Conservation (phyloP, 148 eudicot species). For the Silene uniflora region DNA sequence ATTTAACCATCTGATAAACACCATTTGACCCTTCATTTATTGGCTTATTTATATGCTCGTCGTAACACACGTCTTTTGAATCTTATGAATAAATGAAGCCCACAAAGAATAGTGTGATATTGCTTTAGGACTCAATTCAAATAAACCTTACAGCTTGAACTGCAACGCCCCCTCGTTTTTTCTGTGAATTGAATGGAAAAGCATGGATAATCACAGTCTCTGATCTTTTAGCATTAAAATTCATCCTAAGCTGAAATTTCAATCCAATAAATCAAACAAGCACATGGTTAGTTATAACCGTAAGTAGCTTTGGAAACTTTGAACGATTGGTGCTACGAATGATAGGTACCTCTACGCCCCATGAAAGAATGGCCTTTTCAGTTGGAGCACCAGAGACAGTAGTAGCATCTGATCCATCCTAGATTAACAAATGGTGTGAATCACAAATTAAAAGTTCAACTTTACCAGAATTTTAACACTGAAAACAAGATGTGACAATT, state of each 20-base stretch:
- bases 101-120: background rate
- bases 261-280: constrained; percentile 7
- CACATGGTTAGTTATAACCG: background rate
- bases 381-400: constrained; percentile 5
- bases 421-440: background rate
- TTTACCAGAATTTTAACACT: background rate
- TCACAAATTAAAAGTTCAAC: background rate
- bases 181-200: constrained; percentile 94
- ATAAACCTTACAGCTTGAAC: constrained; percentile 53
- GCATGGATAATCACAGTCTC: constrained; percentile 69
- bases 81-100: background rate
- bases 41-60: background rate
- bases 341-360: constrained; percentile 33
- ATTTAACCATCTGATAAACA: background rate
- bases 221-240: constrained; percentile 61
- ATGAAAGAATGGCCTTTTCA: constrained; percentile 12
- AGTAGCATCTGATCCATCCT: background rate
- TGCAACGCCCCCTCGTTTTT: constrained; percentile 92
- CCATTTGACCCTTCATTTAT: background rate
- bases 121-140: background rate
- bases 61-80: background rate
- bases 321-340: background rate
- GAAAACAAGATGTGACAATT: background rate
- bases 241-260: constrained; percentile 73
- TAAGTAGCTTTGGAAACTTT: background rate